Evolutionary conservation across 176 grass and related monocot species (phyloP), one percentile per base, ranked within the genome.

Genomic region (Bothriochloa decipiens): DNA sequence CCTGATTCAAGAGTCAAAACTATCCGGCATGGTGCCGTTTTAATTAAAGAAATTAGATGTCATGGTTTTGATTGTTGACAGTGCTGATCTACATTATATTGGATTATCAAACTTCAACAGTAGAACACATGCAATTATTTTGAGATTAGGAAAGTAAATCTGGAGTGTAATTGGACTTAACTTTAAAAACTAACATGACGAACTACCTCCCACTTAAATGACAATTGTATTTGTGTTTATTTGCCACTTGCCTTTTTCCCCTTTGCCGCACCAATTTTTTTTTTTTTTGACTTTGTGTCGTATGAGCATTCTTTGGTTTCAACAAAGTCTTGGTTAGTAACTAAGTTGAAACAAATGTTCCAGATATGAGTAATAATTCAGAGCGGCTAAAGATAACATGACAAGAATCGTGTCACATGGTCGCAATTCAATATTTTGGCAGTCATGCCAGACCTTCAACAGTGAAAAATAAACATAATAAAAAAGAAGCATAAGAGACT

Each of bases 111-210:
- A 11, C 11, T 71, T 77, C 32, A 50, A 33, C 55, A 53, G 22
- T 42, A 49, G 6, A 53, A 37, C 22, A 78, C 33, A 65, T 55
- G 5, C 53, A 64, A 7, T 64, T 78, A 65, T 82, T 65, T 87
- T 11, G 6, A 32, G 62, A 63, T 63, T 5, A 62, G 65, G 35
- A 8, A 72, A 46, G 20, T 65, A 6, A 28, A 25, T 46, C 14
- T 79, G 29, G 15, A 27, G 8, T 78, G 3, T 62, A 62, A 11
- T 20, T 29, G 15, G 6, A 73, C 28, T 28, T 1, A 17, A 12
- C 27, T 3, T 64, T 75, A 52, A 46, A 32, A 68, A 75, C 3
- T 6, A 67, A 58, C 26, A 16, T 77, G 50, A 82, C 36, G 15
- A 37, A 33, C 17, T 78, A 29, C 29, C 2, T 71, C 12, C 29